Conservation (phyloP, 208 protist genomes). For the Leishmania martiniquensis region DNA sequence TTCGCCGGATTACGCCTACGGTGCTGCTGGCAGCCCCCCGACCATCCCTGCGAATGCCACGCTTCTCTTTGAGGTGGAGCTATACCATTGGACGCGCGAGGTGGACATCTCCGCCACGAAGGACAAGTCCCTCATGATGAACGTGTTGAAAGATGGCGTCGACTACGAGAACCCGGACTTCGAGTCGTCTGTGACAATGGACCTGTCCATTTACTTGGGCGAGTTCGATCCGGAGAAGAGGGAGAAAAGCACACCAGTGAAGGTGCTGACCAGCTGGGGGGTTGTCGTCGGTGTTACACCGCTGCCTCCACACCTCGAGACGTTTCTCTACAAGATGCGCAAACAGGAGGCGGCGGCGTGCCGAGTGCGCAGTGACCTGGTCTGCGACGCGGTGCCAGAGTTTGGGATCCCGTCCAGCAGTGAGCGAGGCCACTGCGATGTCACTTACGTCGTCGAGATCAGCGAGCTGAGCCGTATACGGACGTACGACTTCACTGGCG, state of each 20-base stretch:
- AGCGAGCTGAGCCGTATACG: conserved; percentile 59
- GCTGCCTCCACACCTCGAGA: conserved; percentile 74
- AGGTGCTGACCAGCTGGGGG: conserved; percentile 47
- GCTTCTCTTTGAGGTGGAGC: conserved; percentile 92
- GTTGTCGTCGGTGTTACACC: conserved; percentile 63
- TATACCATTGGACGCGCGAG: conserved; percentile 82
- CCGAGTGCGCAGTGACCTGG: conserved; percentile 46
- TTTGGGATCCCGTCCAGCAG: conserved; percentile 57
- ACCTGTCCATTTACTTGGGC: conserved; percentile 65
- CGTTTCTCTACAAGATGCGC: conserved; percentile 74
- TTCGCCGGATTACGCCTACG: conserved; percentile 86
- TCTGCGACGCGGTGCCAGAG: conserved; percentile 48
- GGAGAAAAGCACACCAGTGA: conserved; percentile 47
- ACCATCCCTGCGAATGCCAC: conserved; percentile 89
- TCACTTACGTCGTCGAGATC: conserved; percentile 79
- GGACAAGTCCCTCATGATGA: conserved; percentile 85
- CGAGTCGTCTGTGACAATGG: conserved; percentile 69
- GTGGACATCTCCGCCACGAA: conserved; percentile 76
- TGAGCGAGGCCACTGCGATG: conserved; percentile 27
- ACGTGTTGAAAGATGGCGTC: conserved; percentile 61
- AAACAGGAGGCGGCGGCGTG: conserved; percentile 74
- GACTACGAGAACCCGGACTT: conserved; percentile 85
- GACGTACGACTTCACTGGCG: conserved; percentile 66
- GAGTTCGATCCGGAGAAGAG: conserved; percentile 43
- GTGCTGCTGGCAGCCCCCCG: conserved; percentile 72